Percentiles rank a stretch among this genome's conserved stretches.
These are phyloP conservation scores for Volutella citrinella DNA, from an alignment of 2,329 filamentous ascomycete genomes.

Conservation along the genomic window DNA sequence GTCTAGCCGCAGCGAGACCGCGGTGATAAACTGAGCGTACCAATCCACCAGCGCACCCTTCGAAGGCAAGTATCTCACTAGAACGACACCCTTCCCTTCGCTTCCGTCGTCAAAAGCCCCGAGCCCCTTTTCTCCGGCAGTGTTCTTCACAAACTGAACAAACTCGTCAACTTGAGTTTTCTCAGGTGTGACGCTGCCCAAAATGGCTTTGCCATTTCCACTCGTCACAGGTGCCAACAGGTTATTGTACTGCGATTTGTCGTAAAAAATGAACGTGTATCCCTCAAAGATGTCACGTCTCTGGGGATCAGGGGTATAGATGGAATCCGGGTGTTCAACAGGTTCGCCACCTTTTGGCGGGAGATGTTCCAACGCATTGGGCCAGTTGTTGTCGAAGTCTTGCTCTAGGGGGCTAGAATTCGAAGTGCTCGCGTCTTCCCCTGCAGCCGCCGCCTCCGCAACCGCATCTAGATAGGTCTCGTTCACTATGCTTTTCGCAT, in stretches of 20 bases:
- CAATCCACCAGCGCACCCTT: slow-evolving; percentile 57
- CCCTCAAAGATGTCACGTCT: slow-evolving; percentile 76
- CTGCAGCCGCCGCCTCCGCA: slow-evolving; percentile 53
- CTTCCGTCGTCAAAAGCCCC: slow-evolving; percentile 62
- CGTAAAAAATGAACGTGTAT: slow-evolving; percentile 86
- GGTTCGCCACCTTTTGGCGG: slow-evolving; percentile 76
- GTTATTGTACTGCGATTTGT: slow-evolving; percentile 70
- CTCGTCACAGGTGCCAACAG: slow-evolving; percentile 72
- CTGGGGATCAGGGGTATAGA: slow-evolving; percentile 66
- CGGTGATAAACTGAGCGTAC: slow-evolving; percentile 66
- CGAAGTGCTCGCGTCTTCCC: slow-evolving; percentile 44
- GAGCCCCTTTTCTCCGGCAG: slow-evolving; percentile 71
- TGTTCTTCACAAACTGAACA: slow-evolving; percentile 69
- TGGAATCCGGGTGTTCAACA: slow-evolving; percentile 61
- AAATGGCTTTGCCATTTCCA: slow-evolving; percentile 78
- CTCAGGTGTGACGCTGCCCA: slow-evolving; percentile 58
- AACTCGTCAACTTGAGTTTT: slow-evolving; percentile 73
- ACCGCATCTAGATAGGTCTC: slow-evolving; percentile 72
- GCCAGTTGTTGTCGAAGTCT: slow-evolving; percentile 80
- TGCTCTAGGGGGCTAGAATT: slow-evolving; percentile 62
- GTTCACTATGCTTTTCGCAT: slow-evolving; percentile 74
- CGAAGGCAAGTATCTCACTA: slow-evolving; percentile 68
- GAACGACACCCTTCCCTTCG: slow-evolving; percentile 68
- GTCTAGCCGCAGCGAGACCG: slow-evolving; percentile 69
- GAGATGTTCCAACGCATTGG: slow-evolving; percentile 67